These are phyloP conservation scores for Sugiyamaella japonica DNA, from an alignment of 1,139 yeast species.

Conservation along the genomic window DNA sequence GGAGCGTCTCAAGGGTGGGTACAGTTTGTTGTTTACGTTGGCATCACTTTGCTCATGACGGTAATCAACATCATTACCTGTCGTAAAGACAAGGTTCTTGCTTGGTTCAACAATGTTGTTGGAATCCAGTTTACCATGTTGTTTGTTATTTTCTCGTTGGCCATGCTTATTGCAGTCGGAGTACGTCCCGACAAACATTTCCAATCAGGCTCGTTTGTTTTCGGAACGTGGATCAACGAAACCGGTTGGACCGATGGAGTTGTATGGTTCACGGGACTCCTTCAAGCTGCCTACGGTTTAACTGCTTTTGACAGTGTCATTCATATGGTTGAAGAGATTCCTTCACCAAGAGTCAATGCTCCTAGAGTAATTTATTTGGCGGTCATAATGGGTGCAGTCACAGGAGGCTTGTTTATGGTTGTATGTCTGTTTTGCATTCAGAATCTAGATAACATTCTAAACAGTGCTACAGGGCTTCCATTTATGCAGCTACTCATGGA, in stretches of 20 bases:
- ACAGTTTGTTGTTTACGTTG: slow-evolving; percentile 22
- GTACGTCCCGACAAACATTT: slow-evolving; percentile 25
- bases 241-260: slow-evolving; percentile 33
- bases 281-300: slow-evolving; percentile 74
- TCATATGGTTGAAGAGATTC: slow-evolving; percentile 80
- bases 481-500: slow-evolving; percentile 68
- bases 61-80: slow-evolving; percentile 27
- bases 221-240: slow-evolving; percentile 30
- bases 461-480: slow-evolving; percentile 56
- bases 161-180: slow-evolving; percentile 27
- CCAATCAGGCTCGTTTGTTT: slow-evolving; percentile 29
- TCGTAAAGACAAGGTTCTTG: slow-evolving; percentile 23
- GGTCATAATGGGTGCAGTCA: slow-evolving; percentile 60
- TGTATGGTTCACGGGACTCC: slow-evolving; percentile 55
- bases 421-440: slow-evolving; percentile 70
- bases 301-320: slow-evolving; percentile 84
- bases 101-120: slow-evolving; percentile 30
- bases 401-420: slow-evolving; percentile 69
- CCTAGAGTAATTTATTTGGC: slow-evolving; percentile 73
- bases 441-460: slow-evolving; percentile 63
- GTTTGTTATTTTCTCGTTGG: slow-evolving; percentile 27
- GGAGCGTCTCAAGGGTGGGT: slow-evolving; percentile 24
- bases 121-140: slow-evolving; percentile 28
- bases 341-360: slow-evolving; percentile 68
- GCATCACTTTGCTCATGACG: slow-evolving; percentile 25